phyloP scores from a whole-genome alignment of 257 asterid species.

The Solanum chmielewskii region DNA sequence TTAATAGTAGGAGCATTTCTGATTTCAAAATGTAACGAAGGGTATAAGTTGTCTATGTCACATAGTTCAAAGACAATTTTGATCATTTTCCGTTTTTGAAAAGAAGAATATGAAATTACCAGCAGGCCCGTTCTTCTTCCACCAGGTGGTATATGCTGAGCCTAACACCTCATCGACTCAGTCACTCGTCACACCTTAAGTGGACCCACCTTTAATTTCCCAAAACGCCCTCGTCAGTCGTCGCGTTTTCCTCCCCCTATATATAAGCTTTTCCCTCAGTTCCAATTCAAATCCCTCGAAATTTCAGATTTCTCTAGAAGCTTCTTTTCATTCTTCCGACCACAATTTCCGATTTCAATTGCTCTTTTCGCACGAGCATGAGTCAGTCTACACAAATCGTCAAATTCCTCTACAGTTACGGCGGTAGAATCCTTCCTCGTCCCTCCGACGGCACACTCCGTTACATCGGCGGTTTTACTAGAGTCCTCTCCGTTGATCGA shows the following conservation, averaged over 20 bases:
- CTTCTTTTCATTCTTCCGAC: background rate
- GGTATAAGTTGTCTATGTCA: no score
- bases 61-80: fast-evolving
- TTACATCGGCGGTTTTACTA: slow-evolving; percentile 65
- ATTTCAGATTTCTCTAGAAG: background rate
- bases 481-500: slow-evolving; percentile 58
- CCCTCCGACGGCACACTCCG: slow-evolving; percentile 64
- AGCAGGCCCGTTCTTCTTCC: background rate
- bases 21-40: no score
- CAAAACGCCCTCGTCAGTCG: background rate
- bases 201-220: background rate
- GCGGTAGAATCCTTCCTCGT: slow-evolving; percentile 66
- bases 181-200: background rate
- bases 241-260: background rate
- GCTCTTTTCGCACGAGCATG: slow-evolving; percentile 10
- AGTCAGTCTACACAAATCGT: slow-evolving; percentile 10
- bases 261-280: background rate
- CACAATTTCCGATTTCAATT: background rate
- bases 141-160: background rate
- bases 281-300: background rate
- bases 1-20: no score
- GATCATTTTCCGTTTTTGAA: no score
- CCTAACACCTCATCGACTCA: background rate
- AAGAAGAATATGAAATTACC: background rate
- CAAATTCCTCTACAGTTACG: slow-evolving; percentile 79